Percentiles rank a stretch among this genome's conserved stretches.
Conservation (phyloP, 306 rosid genomes). For the Comarum palustre region DNA sequence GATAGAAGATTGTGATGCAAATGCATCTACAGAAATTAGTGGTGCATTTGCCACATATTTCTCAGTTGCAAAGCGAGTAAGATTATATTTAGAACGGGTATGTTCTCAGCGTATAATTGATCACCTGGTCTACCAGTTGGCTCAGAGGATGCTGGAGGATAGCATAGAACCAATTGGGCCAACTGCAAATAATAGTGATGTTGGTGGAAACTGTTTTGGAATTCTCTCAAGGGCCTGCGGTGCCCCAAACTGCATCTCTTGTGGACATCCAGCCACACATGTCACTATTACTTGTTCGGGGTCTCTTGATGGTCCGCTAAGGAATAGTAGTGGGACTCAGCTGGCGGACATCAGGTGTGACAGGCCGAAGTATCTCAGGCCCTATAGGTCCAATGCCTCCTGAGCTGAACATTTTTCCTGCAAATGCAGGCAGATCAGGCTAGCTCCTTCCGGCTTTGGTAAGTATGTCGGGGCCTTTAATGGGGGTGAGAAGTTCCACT, state of each 20-base stretch:
- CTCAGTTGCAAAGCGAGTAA: constrained; percentile 93
- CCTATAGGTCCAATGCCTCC: constrained; percentile 98
- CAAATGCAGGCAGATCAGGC: constrained; percentile 82
- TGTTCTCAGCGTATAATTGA: constrained; percentile 98
- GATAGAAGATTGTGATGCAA: constrained; percentile 98
- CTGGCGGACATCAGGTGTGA: constrained; percentile 96
- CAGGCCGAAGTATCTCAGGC: constrained; percentile 95
- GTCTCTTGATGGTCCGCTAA: constrained; percentile 95
- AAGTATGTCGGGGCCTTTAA: constrained; percentile 97
- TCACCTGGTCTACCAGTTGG: constrained; percentile 91
- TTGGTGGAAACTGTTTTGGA: constrained; percentile 75
- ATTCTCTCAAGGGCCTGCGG: constrained; percentile 94
- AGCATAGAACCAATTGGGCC: constrained; percentile 70
- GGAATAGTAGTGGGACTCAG: constrained; percentile 97
- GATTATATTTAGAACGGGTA: constrained; percentile 91
- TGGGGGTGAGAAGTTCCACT: constrained; percentile 97
- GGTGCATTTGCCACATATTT: constrained; percentile 99
- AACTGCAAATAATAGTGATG: constrained; percentile 67
- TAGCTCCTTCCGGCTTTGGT: constrained; percentile 92
- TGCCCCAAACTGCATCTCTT: constrained; percentile 78
- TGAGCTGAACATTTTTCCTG: constrained; percentile 83
- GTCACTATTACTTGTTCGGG: constrained; percentile 98
- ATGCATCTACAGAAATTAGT: constrained; percentile 97
- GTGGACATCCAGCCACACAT: constrained; percentile 95
- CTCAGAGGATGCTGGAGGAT: constrained; percentile 94